Percentiles rank a stretch among this genome's conserved stretches.
Evolutionary conservation across 345 rosid species (phyloP).

Genomic region (Sapria himalayana): DNA sequence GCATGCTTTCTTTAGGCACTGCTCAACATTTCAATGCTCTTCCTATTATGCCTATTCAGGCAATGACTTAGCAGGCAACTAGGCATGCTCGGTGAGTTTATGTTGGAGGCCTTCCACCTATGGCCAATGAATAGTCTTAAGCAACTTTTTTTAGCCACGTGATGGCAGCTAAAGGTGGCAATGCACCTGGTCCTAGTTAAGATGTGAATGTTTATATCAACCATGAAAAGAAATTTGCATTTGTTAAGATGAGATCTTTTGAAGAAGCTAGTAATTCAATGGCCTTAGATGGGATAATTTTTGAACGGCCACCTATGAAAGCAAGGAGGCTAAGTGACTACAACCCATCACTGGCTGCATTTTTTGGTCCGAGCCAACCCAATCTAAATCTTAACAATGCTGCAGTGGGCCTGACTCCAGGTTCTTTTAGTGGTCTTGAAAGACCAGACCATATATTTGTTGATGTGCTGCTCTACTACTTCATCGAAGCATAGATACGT

Average conservation of each 20-base stretch:
- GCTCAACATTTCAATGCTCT: slow-evolving; percentile 67
- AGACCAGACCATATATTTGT: slow-evolving; percentile 92
- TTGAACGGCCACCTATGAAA: slow-evolving; percentile 98
- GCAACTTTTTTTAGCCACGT: slow-evolving; percentile 88
- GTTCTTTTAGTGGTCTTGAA: slow-evolving; percentile 92
- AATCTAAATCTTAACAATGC: slow-evolving; percentile 70
- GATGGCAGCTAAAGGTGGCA: slow-evolving; percentile 95
- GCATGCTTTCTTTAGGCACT: slow-evolving; percentile 49
- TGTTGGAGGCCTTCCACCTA: slow-evolving; percentile 95
- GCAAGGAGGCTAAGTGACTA: slow-evolving; percentile 97
- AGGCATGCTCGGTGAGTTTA: slow-evolving; percentile 98
- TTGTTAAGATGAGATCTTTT: slow-evolving; percentile 99
- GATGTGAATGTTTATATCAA: slow-evolving; percentile 97
- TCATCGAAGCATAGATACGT: slow-evolving; percentile 74
- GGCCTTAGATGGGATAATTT: slow-evolving; percentile 92
- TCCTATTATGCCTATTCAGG: slow-evolving; percentile 82
- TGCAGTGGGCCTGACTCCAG: slow-evolving; percentile 82
- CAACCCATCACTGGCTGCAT: slow-evolving; percentile 84
- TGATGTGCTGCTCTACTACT: slow-evolving; percentile 84
- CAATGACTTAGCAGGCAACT: slow-evolving; percentile 99
- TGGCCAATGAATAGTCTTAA: slow-evolving; percentile 94
- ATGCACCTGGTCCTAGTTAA: slow-evolving; percentile 98
- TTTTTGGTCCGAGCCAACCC: slow-evolving; percentile 99
- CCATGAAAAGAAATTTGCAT: slow-evolving; percentile 98
- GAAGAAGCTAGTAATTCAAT: slow-evolving; percentile 99